Percentiles rank a stretch among this genome's conserved stretches.
These are phyloP conservation scores for Tricladium varicosporioides DNA, from an alignment of 2,329 filamentous ascomycete genomes.

Conservation along the genomic window DNA sequence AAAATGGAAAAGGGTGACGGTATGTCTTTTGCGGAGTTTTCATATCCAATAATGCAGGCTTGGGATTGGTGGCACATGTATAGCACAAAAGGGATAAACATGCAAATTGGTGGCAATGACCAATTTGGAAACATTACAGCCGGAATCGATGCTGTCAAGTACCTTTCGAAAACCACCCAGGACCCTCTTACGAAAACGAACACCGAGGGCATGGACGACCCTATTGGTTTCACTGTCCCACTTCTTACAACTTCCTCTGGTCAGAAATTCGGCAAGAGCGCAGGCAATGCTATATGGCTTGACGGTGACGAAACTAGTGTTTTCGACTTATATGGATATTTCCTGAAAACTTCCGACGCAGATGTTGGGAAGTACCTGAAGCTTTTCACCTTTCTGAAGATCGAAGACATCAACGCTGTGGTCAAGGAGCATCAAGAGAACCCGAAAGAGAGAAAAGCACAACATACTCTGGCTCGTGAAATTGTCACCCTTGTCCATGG, in stretches of 20 bases:
- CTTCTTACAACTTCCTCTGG: slow-evolving; percentile 83
- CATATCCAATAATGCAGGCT: slow-evolving; percentile 88
- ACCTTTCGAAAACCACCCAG: slow-evolving; percentile 60
- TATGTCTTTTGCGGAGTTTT: slow-evolving; percentile 92
- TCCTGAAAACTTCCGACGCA: slow-evolving; percentile 76
- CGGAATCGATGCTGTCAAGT: slow-evolving; percentile 81
- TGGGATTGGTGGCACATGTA: slow-evolving; percentile 97
- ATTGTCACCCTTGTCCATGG: slow-evolving; percentile 81
- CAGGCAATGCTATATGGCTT: slow-evolving; percentile 92
- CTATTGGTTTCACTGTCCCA: slow-evolving; percentile 87
- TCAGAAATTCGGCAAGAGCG: slow-evolving; percentile 91
- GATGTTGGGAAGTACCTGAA: slow-evolving; percentile 81
- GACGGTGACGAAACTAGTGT: slow-evolving; percentile 75
- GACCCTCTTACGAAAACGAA: slow-evolving; percentile 44
- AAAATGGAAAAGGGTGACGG: slow-evolving; percentile 84
- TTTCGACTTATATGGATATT: slow-evolving; percentile 90
- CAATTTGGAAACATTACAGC: slow-evolving; percentile 96
- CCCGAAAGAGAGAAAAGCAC: slow-evolving; percentile 71
- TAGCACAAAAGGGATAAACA: slow-evolving; percentile 62
- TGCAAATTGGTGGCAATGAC: slow-evolving; percentile 93
- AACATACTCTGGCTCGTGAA: slow-evolving; percentile 80
- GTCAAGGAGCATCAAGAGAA: slow-evolving; percentile 68
- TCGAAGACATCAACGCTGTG: slow-evolving; percentile 61
- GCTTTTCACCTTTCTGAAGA: slow-evolving; percentile 84
- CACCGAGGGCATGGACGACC: slow-evolving; percentile 42